Base-by-base conservation (phyloP, 2,329 filamentous ascomycete genomes). In the Fusarium torreyae region DNA sequence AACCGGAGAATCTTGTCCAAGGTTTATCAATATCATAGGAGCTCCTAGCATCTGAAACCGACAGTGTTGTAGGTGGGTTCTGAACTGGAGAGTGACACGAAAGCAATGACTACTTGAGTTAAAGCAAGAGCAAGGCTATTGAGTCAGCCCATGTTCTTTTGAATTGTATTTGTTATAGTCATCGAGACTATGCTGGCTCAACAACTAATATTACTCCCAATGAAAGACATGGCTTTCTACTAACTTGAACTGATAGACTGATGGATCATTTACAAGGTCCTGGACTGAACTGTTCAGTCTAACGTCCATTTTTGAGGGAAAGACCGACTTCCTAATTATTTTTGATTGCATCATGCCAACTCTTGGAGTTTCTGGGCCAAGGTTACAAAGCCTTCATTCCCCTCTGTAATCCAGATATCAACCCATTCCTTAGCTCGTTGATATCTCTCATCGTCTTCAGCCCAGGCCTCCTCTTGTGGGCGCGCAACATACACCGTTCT, bases 401-500 rank as follows among this genome's bases (percentile, higher is more conserved):
- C 74, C 55, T 77, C 74, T 2, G 65, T 57, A 20, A 82, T 72
- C 81, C 81, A 82, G 31, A 82, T 24, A 64, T 82, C 80, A 36
- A 82, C 78, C 79, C 79, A 81, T 11, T 69, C 68, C 65, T 84
- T 87, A 20, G 85, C 83, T 53, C 85, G 83, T 40, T 81, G 81
- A 68, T 86, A 84, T 38, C 83, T 81, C 26, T 86, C 81, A 24
- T 86, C 79, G 7, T 87, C 86, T 18, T 70, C 54, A 10, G 74
- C 72, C 87, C 87, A 91, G 8, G 81, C 83, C 78, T 94, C 92
- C 79, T 97, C 93, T 43, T 77, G 70, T 5, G 79, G 77, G 60
- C 93, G 83, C 80, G 93, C 91, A 4, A 96, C 88, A 76, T 94
- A 96, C 4, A 96, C 84, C 0, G 92, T 93, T 71, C 86, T 84